A percentile compares a stretch with the other conserved stretches of the same genome.
Conservation (phyloP, 768 basidiomycete genomes). For the Termitomyces sp. region DNA sequence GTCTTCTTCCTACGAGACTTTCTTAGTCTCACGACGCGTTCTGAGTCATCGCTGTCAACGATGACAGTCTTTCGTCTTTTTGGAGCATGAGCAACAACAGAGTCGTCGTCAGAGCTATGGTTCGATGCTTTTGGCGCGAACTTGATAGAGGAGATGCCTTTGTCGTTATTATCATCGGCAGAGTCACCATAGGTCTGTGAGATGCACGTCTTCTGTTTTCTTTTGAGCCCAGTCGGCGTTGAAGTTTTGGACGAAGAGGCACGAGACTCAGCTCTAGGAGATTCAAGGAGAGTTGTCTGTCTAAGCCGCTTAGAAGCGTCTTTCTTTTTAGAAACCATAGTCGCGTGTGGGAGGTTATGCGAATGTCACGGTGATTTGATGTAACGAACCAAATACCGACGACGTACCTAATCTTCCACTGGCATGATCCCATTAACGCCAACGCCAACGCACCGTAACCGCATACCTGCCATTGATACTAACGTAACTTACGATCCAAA, state of each 20-base stretch:
- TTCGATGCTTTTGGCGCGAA: slow-evolving; percentile 32
- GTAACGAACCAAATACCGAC: neutral
- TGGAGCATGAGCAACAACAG: neutral
- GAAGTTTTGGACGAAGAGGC: slow-evolving; percentile 8
- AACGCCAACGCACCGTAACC: neutral
- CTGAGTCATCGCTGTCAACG: slow-evolving; percentile 12
- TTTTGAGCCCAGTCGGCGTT: slow-evolving; percentile 3
- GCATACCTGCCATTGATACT: slow-evolving; percentile 6
- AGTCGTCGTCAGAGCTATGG: neutral
- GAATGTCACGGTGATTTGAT: neutral
- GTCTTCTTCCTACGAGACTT: slow-evolving; percentile 8
- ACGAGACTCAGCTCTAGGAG: slow-evolving; percentile 21
- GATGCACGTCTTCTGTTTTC: slow-evolving; percentile 7
- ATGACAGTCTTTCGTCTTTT: slow-evolving; percentile 11
- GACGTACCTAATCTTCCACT: neutral
- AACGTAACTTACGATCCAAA: slow-evolving; percentile 1
- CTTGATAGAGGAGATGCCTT: slow-evolving; percentile 41
- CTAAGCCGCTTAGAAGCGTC: slow-evolving; percentile 22
- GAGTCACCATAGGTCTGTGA: slow-evolving; percentile 1
- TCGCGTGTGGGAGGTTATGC: neutral
- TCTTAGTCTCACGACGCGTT: neutral
- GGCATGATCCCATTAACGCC: slow-evolving; percentile 7
- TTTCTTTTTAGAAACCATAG: slow-evolving; percentile 14
- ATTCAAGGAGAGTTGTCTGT: slow-evolving; percentile 39
- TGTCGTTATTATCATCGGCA: slow-evolving; percentile 14